Percentiles rank a stretch among this genome's conserved stretches.
Conservation (phyloP, 1,139 yeast genomes). For the Debaryomyces singareniensis region DNA sequence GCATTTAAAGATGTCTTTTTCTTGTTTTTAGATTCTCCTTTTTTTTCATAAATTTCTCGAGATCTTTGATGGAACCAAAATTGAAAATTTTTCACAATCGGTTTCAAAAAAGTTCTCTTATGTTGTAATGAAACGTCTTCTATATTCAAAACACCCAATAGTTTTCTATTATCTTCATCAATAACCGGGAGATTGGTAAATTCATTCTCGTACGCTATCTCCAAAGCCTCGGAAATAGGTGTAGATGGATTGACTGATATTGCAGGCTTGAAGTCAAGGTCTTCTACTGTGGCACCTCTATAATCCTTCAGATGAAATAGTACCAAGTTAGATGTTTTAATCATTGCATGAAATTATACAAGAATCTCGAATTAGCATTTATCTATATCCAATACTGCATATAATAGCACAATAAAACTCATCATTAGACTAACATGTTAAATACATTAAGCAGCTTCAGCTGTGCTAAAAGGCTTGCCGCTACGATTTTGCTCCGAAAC, state of each 20-base stretch:
- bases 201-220: slow-evolving; percentile 49
- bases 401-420: no score
- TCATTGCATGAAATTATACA: no score
- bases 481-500: slow-evolving; percentile 13
- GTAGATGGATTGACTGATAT: slow-evolving; percentile 50
- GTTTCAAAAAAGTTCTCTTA: slow-evolving; percentile 20
- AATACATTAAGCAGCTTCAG: slow-evolving; percentile 39
- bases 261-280: slow-evolving; percentile 57
- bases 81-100: slow-evolving; percentile 34
- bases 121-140: slow-evolving; percentile 30
- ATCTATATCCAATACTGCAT: no score
- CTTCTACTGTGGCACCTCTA: slow-evolving; percentile 55
- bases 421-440: no score
- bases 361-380: no score
- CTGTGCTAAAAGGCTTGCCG: slow-evolving; percentile 27
- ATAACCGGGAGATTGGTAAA: slow-evolving; percentile 56
- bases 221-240: slow-evolving; percentile 40
- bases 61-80: slow-evolving; percentile 39
- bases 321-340: slow-evolving; percentile 7
- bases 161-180: slow-evolving; percentile 40
- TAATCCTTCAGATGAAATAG: slow-evolving; percentile 34
- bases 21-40: slow-evolving; percentile 9
- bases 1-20: slow-evolving; percentile 21
- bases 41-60: slow-evolving; percentile 24
- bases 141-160: slow-evolving; percentile 53